Base-by-base conservation (phyloP, 106 monocot genomes). In the Agapanthus africanus region DNA sequence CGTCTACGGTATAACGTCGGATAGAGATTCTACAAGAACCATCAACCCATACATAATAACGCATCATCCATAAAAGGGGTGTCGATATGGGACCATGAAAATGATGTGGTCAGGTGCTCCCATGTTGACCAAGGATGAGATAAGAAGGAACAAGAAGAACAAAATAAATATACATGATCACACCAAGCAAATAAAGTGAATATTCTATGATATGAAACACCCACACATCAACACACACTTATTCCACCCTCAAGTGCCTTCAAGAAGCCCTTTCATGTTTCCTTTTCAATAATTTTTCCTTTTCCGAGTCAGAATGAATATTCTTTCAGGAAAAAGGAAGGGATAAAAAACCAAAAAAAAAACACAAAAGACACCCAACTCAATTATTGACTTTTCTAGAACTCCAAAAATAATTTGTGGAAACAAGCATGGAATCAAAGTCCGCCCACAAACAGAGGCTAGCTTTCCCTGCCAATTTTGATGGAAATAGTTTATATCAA, bases 171-270 rank as follows among this genome's bases (percentile, higher is more conserved):
- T 33, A 63, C 38, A 63, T 63, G 27, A 37, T 8, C 32, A 32
- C 37, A 47, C 23, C 56, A 27, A 28, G 15, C 56, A 73, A 68
- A 68, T 68, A 66, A 73, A 50, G 57, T 61, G 73, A 72, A 79
- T 79, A 73, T 79, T 79, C 78, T 63, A 50, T 51, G 38, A 40
- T 59, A 60, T 14, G 37, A 59, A 69, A 76, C 59, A 61, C 60
- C 68, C 74, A 57, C 57, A n/a, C n/a, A n/a, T n/a, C n/a, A n/a
- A n/a, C n/a, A 56, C 52, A 10, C 4, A 25, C 39, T 70, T 57
- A 19, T 39, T 39, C 23, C 64, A 38, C 59, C 56, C 60, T 61
- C 18, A 32, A 61, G 34, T 16, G 22, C 21, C 18, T 28, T 42
- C 35, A 61, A 18, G 3, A 11, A 30, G 9, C 3, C 1, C 34